Percentiles rank a stretch among this genome's conserved stretches.
Evolutionary conservation across 805 yeast species (phyloP).

Genomic region (Ogataea populi-albae): DNA sequence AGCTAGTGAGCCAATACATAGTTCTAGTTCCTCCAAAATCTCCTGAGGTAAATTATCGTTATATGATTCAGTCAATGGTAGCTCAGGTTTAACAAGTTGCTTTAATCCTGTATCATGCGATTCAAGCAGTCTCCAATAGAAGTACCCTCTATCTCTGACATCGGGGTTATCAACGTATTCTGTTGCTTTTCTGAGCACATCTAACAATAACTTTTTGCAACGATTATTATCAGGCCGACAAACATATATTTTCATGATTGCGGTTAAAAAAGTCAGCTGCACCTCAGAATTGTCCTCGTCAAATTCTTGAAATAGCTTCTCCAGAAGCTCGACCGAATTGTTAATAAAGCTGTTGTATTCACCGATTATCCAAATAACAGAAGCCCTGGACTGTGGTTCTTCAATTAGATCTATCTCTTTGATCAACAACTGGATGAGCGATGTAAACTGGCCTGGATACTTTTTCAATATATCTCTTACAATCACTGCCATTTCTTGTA

Average conservation of each 20-base stretch:
- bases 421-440: constrained; percentile 42
- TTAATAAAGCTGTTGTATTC: constrained; percentile 54
- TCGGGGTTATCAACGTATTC: constrained; percentile 82
- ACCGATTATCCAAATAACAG: constrained; percentile 84
- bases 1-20: constrained; percentile 78
- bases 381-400: constrained; percentile 75
- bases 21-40: constrained; percentile 75
- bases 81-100: constrained; percentile 54
- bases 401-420: constrained; percentile 49
- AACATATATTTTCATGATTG: constrained; percentile 67
- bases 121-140: constrained; percentile 81
- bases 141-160: constrained; percentile 76
- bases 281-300: constrained; percentile 69
- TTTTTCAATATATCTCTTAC: constrained; percentile 72
- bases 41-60: constrained; percentile 67
- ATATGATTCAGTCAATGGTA: constrained; percentile 64
- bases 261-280: constrained; percentile 69
- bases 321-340: constrained; percentile 40
- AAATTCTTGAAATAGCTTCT: constrained; percentile 44
- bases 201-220: constrained; percentile 57
- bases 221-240: constrained; percentile 40
- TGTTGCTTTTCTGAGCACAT: constrained; percentile 62
- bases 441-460: constrained; percentile 59
- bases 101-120: constrained; percentile 38
- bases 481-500: constrained; percentile 78